Conservation (phyloP, 2,329 filamentous ascomycete species). For the Sclerotinia trifoliorum region DNA sequence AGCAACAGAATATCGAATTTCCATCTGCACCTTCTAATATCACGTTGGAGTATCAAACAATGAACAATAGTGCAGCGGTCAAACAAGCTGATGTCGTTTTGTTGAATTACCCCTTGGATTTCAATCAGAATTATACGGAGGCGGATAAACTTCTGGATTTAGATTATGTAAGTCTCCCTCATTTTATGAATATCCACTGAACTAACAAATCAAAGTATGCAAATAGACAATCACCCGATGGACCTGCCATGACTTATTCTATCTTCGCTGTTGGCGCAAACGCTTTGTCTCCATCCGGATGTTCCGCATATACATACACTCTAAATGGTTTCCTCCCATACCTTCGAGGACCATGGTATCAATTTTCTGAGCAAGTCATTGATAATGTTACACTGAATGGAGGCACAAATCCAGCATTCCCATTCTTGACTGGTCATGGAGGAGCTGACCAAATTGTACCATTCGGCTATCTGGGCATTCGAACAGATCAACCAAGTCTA, state of each 20-base stretch:
- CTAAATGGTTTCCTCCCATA: conserved; percentile 64
- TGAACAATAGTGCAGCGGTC: conserved; percentile 65
- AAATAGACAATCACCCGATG: conserved; percentile 64
- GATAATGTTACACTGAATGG: conserved; percentile 62
- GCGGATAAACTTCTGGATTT: conserved; percentile 51
- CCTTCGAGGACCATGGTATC: conserved; percentile 64
- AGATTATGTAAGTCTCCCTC: conserved; percentile 53
- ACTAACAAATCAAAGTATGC: conserved; percentile 52
- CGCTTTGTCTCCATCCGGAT: conserved; percentile 63
- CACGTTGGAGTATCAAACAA: conserved; percentile 61
- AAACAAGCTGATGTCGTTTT: conserved; percentile 72
- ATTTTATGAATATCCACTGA: not conserved
- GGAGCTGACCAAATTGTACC: conserved; percentile 66
- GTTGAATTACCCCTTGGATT: conserved; percentile 63
- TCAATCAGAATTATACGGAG: conserved; percentile 54
- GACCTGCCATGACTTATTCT: conserved; percentile 72
- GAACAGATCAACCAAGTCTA: conserved; percentile 57
- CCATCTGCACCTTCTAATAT: conserved; percentile 55
- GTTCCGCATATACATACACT: conserved; percentile 66
- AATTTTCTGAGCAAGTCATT: conserved; percentile 67
- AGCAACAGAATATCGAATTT: conserved; percentile 56
- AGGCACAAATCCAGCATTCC: conserved; percentile 42
- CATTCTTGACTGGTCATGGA: conserved; percentile 69
- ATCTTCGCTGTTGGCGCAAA: conserved; percentile 68
- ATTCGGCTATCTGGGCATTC: conserved; percentile 66